phyloP scores from a whole-genome alignment of 768 basidiomycete species.

The Suillus hirtellus region DNA sequence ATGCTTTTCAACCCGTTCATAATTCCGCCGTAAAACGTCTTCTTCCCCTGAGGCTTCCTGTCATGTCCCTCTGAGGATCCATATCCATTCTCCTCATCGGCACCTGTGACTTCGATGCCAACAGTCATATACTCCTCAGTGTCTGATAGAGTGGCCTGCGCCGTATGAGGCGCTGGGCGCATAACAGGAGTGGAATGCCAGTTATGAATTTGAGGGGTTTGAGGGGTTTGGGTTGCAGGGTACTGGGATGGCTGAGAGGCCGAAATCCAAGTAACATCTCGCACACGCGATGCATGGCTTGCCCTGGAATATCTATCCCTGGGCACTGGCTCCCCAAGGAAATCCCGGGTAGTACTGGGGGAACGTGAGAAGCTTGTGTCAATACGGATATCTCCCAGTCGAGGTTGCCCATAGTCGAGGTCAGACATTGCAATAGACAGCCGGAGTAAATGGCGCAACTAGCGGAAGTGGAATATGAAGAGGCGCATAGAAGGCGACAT shows the following conservation, averaged over 20 bases:
- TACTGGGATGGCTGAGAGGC: conserved; percentile 23
- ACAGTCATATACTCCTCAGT: conserved; percentile 38
- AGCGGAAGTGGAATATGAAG: conserved; percentile 11
- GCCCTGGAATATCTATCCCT: conserved; percentile 32
- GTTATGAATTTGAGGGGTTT: conserved; percentile 20
- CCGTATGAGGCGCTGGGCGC: conserved; percentile 22
- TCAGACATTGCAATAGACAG: conserved; percentile 24
- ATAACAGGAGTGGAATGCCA: conserved; percentile 29
- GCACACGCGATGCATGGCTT: conserved; percentile 25
- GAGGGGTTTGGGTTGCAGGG: conserved; percentile 30
- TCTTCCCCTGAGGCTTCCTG: conserved; percentile 30
- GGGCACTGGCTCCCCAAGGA: conserved; percentile 20
- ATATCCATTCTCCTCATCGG: conserved; percentile 24
- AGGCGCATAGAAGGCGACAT: conserved; percentile 6
- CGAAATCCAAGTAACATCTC: conserved; percentile 36
- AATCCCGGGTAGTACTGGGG: conserved; percentile 30
- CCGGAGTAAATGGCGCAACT: conserved; percentile 4
- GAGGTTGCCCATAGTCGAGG: conserved; percentile 19
- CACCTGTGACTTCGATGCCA: conserved; percentile 26
- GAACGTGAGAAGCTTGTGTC: conserved; percentile 33
- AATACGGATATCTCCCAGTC: conserved; percentile 24
- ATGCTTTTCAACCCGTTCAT: conserved; percentile 32
- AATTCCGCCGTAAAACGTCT: conserved; percentile 31
- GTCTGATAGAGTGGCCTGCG: conserved; percentile 28
- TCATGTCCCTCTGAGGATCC: conserved; percentile 29